phyloP scores from a whole-genome alignment of 805 yeast genomes.

The Kazachstania africana region DNA sequence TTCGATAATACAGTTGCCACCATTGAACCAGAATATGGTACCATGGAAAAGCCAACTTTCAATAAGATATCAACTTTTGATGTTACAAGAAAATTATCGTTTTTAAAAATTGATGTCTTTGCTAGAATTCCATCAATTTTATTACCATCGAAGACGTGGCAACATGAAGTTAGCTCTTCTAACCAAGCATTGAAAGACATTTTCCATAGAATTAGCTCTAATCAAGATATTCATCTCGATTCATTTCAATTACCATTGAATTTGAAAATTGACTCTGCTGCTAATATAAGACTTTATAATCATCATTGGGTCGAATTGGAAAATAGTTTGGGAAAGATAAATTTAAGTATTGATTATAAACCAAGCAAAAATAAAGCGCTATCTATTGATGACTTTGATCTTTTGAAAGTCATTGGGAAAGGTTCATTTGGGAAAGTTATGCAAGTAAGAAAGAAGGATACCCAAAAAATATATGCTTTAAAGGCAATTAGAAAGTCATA shows the following conservation, averaged over 20 bases:
- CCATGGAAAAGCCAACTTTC: constrained; percentile 68
- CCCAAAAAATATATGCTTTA: constrained; percentile 86
- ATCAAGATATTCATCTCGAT: constrained; percentile 67
- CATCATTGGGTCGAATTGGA: constrained; percentile 44
- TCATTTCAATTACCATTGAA: constrained; percentile 52
- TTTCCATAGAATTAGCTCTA: constrained; percentile 28
- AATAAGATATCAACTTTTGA: constrained; percentile 87
- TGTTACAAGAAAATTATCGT: constrained; percentile 52
- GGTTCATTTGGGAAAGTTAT: constrained; percentile 98
- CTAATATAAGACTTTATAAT: constrained; percentile 47
- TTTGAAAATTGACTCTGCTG: constrained; percentile 37
- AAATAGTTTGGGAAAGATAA: constrained; percentile 38
- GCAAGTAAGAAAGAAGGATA: constrained; percentile 95
- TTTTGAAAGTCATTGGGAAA: constrained; percentile 90
- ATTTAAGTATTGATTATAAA: constrained; percentile 57
- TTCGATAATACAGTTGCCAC: constrained; percentile 90
- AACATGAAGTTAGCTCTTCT: constrained; percentile 18
- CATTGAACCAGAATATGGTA: constrained; percentile 77
- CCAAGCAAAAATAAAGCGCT: constrained; percentile 56
- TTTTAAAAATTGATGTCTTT: constrained; percentile 65
- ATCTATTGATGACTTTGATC: constrained; percentile 82
- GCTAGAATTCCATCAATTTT: constrained; percentile 63
- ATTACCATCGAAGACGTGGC: constrained; percentile 32
- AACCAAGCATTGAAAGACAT: constrained; percentile 20
- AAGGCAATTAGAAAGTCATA: constrained; percentile 91